Evolutionary conservation across 2,329 filamentous ascomycete species (phyloP), one percentile per base, ranked within the genome.

Genomic region (Fusarium torreyae): DNA sequence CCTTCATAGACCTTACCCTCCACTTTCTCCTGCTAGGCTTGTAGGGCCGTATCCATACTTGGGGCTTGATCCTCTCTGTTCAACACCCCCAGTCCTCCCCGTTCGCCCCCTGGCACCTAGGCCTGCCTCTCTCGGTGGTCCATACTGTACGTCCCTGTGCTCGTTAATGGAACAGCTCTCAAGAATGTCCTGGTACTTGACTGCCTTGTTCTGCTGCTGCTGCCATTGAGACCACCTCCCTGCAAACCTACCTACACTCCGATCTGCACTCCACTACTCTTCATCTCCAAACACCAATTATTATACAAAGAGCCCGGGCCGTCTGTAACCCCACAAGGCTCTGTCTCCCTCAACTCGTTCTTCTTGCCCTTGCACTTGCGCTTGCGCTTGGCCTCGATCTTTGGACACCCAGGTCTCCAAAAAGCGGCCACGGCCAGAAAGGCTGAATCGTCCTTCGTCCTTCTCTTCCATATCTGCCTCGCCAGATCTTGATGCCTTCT

Each of bases 351-450:
- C 61, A 69, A 64, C 51, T 58, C 56, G 66, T 64, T 58, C 65
- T 52, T 66, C 62, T 57, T 70, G 60, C 55, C 51, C 62, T 55
- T 65, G 55, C 49, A 26, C 53, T 59, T 54, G 52, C 49, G 38
- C 53, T 59, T 52, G 57, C 51, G 45, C 40, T 56, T 59, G 63
- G 64, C 54, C 69, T 67, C 51, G 50, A 59, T 63, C 65, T 60
- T 49, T 52, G 45, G 50, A 54, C 68, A 62, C 60, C 69, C 58
- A 57, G 57, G 72, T 67, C 70, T 66, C 61, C 61, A 75, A 71
- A 76, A 75, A 70, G 63, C 56, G 69, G 75, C 68, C 76, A 62
- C 61, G 62, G 67, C 74, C 70, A 76, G 57, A 65, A 72, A 77
- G 76, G 75, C 76, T 76, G 69, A 75, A 63, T 73, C 51, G 31